Base-by-base conservation (phyloP, 495 filamentous ascomycete species). In the Aspergillus olivimuriae region DNA sequence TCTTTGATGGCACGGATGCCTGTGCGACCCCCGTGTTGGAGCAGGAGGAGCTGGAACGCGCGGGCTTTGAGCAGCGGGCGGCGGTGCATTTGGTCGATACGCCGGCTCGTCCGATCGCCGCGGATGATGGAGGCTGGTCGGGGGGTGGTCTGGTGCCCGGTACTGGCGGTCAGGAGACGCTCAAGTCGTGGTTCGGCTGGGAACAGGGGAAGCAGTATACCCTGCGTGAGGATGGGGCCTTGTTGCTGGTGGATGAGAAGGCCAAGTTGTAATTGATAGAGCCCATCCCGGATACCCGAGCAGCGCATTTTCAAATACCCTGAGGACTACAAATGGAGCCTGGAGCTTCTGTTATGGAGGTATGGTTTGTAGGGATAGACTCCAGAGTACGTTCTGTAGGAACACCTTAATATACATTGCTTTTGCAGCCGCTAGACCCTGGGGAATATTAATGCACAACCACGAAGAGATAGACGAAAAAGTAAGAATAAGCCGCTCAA, bases 1-100 rank as follows among this genome's bases (percentile, higher is more conserved):
- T 94, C 2, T 97, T 95, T 60, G 84, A 92, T 53, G 85, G 84
- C 14, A 91, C 81, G 0, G 91, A 97, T 70, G 89, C 91, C 7
- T 97, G 91, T 61, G 88, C 85, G 43, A 90, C 89, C 16, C 89
- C 91, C 2, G 86, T 97, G 2, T 62, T 94, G 39, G 81, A 78
- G 33, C 83, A 85, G 53, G 49, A 31, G 0, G 90, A 95, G 63
- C 66, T 95, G 43, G 77, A 86, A 57, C 58, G 64, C n/a, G 58
- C 70, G 21, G 69, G 72, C 4, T 88, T 81, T 47, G 84, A 94
- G 45, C 88, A 90, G 58, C 67, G 87, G 48, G 83, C 87, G 17
- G 64, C 78, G 9, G 87, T 95, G 7, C 78, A 81, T 23, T 61
- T 95, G 49, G 66, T 68, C 19, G 70, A 66, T 28, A 83, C 86